Conservation (phyloP, 78 protist genomes). For the Speleostelium caveatum region DNA sequence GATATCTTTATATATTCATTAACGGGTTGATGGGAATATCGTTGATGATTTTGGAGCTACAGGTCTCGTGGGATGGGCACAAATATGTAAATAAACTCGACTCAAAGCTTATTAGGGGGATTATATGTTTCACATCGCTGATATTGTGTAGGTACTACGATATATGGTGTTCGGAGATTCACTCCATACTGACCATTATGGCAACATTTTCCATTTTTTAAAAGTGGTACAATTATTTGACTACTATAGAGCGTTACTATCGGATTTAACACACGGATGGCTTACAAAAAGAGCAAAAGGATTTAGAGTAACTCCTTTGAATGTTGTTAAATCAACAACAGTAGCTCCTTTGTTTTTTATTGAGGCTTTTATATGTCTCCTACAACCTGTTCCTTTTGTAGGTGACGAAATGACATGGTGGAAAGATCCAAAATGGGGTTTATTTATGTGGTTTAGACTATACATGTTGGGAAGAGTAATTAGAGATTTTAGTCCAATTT, state of each 20-base stretch:
- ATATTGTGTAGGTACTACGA: slow-evolving; percentile 24
- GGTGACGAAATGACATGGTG: slow-evolving; percentile 3
- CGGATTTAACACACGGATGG: slow-evolving; percentile 73
- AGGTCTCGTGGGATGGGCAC: slow-evolving; percentile 36
- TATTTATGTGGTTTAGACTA: slow-evolving; percentile 66
- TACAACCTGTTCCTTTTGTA: slow-evolving; percentile 57
- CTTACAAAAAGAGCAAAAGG: slow-evolving; percentile 77
- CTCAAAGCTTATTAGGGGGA: slow-evolving; percentile 16
- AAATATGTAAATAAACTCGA: slow-evolving; percentile 6
- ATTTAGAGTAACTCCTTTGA: slow-evolving; percentile 65
- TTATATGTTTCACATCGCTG: slow-evolving; percentile 14
- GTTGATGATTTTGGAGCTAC: slow-evolving; percentile 48
- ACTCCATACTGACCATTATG: background rate
- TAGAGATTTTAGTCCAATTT: slow-evolving; percentile 54
- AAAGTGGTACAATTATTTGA: slow-evolving; percentile 58
- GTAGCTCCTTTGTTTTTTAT: slow-evolving; percentile 61
- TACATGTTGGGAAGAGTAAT: slow-evolving; percentile 42
- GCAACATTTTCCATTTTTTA: too few species aligned
- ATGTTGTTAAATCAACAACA: slow-evolving; percentile 56
- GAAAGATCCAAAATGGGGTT: slow-evolving; percentile 74
- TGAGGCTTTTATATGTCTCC: slow-evolving; percentile 17
- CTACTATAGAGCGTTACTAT: slow-evolving; percentile 49
- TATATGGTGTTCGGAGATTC: too few species aligned
- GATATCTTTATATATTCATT: slow-evolving; percentile 32
- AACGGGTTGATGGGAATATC: slow-evolving; percentile 57